Percentiles rank a stretch among this genome's conserved stretches.
Conservation (phyloP, 257 asterid genomes). For the Linaria vulgaris region DNA sequence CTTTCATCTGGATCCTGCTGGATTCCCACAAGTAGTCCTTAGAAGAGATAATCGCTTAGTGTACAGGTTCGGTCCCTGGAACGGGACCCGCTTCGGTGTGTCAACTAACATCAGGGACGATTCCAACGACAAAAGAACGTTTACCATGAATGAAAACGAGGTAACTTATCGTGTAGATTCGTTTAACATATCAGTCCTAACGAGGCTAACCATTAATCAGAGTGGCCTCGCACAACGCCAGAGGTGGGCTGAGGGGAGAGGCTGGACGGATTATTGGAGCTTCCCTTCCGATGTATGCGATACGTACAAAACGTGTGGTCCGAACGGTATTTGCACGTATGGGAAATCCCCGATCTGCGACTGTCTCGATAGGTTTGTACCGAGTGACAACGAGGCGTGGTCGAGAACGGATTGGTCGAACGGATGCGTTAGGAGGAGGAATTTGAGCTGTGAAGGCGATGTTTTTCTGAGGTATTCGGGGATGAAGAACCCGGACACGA, state of each 20-base stretch:
- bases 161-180: slow-evolving; percentile 15
- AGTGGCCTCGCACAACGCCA: slow-evolving; percentile 21
- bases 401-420: slow-evolving; percentile 20
- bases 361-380: slow-evolving; percentile 39
- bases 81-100: slow-evolving; percentile 38
- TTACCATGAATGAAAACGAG: slow-evolving; percentile 24
- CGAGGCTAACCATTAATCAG: slow-evolving; percentile 16
- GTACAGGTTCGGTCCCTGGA: slow-evolving; percentile 43
- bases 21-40: slow-evolving; percentile 33
- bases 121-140: slow-evolving; percentile 3
- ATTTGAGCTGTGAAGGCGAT: too few species aligned
- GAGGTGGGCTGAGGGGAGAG: slow-evolving; percentile 30
- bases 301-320: slow-evolving; percentile 33
- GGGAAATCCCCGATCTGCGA: slow-evolving; percentile 29
- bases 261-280: slow-evolving; percentile 30
- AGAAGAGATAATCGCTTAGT: background rate
- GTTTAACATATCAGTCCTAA: slow-evolving; percentile 6
- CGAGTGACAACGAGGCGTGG: slow-evolving; percentile 25
- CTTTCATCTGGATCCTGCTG: slow-evolving; percentile 26
- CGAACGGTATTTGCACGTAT: too few species aligned
- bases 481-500: too few species aligned
- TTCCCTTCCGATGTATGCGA: slow-evolving; percentile 38
- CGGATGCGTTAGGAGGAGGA: slow-evolving; percentile 33
- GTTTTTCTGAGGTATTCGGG: too few species aligned
- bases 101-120: slow-evolving; percentile 16